Percentiles rank a stretch among this genome's conserved stretches.
phyloP scores from a whole-genome alignment of 2,329 filamentous ascomycete genomes.

The Ophiocordyceps camponoti-rufipedis region DNA sequence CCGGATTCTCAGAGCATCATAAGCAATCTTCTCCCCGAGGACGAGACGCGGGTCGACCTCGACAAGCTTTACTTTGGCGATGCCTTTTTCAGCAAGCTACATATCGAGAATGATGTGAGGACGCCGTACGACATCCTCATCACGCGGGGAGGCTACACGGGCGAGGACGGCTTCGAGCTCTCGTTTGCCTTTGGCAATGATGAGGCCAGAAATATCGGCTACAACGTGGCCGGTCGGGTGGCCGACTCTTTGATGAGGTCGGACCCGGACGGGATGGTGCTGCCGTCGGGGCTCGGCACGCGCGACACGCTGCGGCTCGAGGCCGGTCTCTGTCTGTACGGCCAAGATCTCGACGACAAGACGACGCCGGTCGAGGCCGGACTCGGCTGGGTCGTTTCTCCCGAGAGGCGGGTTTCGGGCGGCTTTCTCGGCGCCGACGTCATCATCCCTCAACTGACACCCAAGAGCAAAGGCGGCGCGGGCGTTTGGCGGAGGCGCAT shows the following conservation, averaged over 20 bases:
- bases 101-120: too few relatives aligned
- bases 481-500: slow-evolving; percentile 58
- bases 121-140: slow-evolving; percentile 37
- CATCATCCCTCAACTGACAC: slow-evolving; percentile 60
- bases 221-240: slow-evolving; percentile 26
- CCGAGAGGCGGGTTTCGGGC: slow-evolving; percentile 46
- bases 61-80: slow-evolving; percentile 67
- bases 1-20: slow-evolving; percentile 50
- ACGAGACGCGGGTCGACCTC: slow-evolving; percentile 39
- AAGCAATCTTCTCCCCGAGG: slow-evolving; percentile 33
- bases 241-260: slow-evolving; percentile 49
- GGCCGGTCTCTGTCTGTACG: slow-evolving; percentile 98
- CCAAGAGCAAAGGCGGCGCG: slow-evolving; percentile 50
- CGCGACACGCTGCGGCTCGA: slow-evolving; percentile 85
- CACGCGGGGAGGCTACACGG: slow-evolving; percentile 85
- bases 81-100: slow-evolving; percentile 46
- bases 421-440: slow-evolving; percentile 74
- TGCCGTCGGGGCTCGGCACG: slow-evolving; percentile 75
- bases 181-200: slow-evolving; percentile 37
- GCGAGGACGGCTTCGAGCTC: slow-evolving; percentile 96
- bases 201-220: background rate
- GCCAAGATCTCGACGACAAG: slow-evolving; percentile 83
- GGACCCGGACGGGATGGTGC: slow-evolving; percentile 43
- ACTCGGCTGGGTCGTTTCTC: slow-evolving; percentile 65
- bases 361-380: slow-evolving; percentile 40